Conservation (phyloP, 306 rosid genomes). For the Gleditsia sinensis region DNA sequence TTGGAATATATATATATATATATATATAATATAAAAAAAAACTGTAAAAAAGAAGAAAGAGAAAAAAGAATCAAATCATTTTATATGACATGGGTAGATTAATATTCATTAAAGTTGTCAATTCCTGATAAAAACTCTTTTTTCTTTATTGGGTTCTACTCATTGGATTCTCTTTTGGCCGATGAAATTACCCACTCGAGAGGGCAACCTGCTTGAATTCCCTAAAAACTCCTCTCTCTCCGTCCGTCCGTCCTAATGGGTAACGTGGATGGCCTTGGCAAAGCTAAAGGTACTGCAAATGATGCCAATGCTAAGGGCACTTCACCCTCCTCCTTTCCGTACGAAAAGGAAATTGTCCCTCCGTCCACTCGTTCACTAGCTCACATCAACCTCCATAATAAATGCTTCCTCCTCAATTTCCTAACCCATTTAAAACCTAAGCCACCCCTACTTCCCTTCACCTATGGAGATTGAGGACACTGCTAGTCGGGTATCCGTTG, state of each 20-base stretch:
- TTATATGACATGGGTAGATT: too few species aligned
- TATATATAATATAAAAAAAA: too few species aligned
- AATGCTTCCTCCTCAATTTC: conserved; percentile 36
- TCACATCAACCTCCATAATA: conserved; percentile 24
- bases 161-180: not conserved
- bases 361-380: conserved; percentile 2
- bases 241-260: too few species aligned
- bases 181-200: not conserved
- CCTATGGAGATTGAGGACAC: conserved; percentile 47
- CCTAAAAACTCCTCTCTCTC: not conserved
- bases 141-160: not conserved
- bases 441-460: not conserved
- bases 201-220: not conserved
- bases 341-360: conserved; percentile 18
- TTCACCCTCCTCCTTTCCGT: conserved; percentile 13
- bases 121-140: not conserved
- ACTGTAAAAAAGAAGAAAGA: too few species aligned
- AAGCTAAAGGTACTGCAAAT: not conserved
- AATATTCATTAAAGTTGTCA: not conserved
- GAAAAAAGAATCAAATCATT: too few species aligned
- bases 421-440: conserved; percentile 25
- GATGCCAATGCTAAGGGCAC: not conserved
- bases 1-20: too few species aligned
- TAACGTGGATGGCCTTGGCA: too few species aligned
- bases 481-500: conserved; percentile 38